These are phyloP conservation scores for Arachis stenosperma DNA, from an alignment of 306 rosid species.

Conservation along the genomic window DNA sequence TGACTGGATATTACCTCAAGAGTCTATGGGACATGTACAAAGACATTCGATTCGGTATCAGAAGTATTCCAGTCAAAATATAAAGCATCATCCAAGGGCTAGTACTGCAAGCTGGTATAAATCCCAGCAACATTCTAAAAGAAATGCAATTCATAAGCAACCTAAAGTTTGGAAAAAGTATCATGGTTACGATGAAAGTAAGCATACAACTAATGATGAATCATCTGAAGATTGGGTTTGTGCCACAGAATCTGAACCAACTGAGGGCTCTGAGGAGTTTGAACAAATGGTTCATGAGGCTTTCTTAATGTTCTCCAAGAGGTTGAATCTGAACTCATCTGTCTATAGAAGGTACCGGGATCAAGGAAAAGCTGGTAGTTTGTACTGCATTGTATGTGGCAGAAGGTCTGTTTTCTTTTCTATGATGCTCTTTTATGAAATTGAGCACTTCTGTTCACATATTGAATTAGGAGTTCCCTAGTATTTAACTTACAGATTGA, in stretches of 20 bases:
- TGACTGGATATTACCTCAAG: conserved; percentile 55
- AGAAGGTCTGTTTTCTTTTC: conserved; percentile 85
- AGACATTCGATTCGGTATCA: conserved; percentile 45
- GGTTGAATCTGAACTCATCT: conserved; percentile 60
- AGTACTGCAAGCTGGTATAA: conserved; percentile 63
- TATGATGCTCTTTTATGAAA: conserved; percentile 47
- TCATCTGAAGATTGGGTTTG: conserved; percentile 59
- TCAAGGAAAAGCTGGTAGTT: conserved; percentile 88
- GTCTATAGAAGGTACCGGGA: conserved; percentile 78
- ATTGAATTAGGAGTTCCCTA: conserved; percentile 50
- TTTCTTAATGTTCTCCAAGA: conserved; percentile 75
- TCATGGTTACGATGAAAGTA: conserved; percentile 56
- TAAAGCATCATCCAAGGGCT: conserved; percentile 55
- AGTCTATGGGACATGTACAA: conserved; percentile 43
- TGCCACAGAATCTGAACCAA: conserved; percentile 59
- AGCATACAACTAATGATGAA: conserved; percentile 51
- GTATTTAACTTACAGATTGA: conserved; percentile 45
- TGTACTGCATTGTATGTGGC: conserved; percentile 95
- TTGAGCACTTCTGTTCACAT: conserved; percentile 51
- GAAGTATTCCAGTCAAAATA: conserved; percentile 57
- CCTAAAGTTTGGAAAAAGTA: conserved; percentile 73
- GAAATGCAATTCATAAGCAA: conserved; percentile 57
- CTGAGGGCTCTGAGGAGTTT: conserved; percentile 84
- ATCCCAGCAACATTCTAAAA: conserved; percentile 53
- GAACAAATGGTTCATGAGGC: conserved; percentile 72